Evolutionary conservation across 2,329 filamentous ascomycete species (phyloP).

Genomic region (Arthroderma uncinatum): DNA sequence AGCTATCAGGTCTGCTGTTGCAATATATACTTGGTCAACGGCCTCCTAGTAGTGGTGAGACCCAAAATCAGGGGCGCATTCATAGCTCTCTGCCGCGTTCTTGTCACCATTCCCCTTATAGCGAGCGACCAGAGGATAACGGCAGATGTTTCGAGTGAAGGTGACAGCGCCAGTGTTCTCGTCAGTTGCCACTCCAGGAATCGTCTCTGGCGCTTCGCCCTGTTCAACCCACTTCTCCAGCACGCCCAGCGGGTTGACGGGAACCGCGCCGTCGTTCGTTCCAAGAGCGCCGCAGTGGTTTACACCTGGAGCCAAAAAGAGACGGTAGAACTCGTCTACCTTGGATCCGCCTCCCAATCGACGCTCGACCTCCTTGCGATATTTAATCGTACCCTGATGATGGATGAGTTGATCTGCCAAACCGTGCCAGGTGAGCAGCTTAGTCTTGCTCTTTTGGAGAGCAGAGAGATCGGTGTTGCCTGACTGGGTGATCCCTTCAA

Average conservation of each 20-base stretch:
- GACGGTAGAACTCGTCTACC: background rate
- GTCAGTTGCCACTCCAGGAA: background rate
- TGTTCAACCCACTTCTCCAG: constrained; percentile 4
- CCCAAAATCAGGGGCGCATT: background rate
- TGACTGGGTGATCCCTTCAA: background rate
- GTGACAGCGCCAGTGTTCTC: background rate
- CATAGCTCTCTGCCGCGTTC: constrained; percentile 1
- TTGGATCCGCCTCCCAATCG: background rate
- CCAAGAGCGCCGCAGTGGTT: constrained; percentile 5
- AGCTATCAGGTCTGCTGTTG: background rate
- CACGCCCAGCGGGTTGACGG: background rate
- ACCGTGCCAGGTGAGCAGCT: constrained; percentile 3
- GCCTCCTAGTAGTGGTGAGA: background rate
- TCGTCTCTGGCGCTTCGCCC: background rate
- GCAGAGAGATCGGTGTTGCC: background rate
- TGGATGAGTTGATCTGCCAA: background rate
- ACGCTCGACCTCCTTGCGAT: background rate
- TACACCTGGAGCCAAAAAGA: constrained; percentile 2
- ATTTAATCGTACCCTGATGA: background rate
- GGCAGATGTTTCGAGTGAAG: constrained; percentile 2
- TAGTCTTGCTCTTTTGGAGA: background rate
- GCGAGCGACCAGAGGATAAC: background rate
- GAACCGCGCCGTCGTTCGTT: background rate
- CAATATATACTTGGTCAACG: background rate
- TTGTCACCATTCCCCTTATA: background rate